Evolutionary conservation across 2,329 filamentous ascomycete species (phyloP), one percentile per base, ranked within the genome.

Genomic region (Penicillium sp.): DNA sequence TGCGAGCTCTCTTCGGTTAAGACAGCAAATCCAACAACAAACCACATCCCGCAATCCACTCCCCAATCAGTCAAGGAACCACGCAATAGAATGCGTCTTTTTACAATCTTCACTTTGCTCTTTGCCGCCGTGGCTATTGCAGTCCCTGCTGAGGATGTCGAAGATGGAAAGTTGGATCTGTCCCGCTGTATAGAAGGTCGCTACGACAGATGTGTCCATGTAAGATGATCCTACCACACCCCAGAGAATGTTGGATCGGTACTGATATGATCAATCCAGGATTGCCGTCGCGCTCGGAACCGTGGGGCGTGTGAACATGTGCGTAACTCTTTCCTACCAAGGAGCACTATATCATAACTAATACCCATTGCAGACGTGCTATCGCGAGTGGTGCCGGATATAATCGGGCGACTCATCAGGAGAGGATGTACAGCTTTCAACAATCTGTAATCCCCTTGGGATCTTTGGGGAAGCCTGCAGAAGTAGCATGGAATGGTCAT

Each of bases 71-170:
- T 33, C 32, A 33, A 8, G 13, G 15, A 29, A 29, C 3, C 8
- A 18, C 23, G 20, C 24, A 24, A 13, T 39, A 53, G 6, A 7
- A 55, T 55, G 53, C 47, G 42, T 42, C 28, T 42, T 9, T 33
- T 40, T 5, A 15, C 47, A 7, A 12, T 49, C 7, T 4, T 53
- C 4, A 18, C 43, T 8, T n/a, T 53, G 7, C 12, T 49, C 32
- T 31, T 55, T n/a, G 42, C 53, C 42, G 20, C 35, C 3, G n/a
- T 53, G 35, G 42, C 45, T 8, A 42, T 55, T 8, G 50, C 50
- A 6, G 27, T 47, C 12, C 50, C 50, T 5, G 18, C 25, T 6
- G 45, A 51, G 2, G 49, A 41, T 4, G 1, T 6, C 20, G 27
- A 37, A 13, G 27, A 18, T 9, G 28, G 12, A 15, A 8, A 24